phyloP scores from a whole-genome alignment of 208 protist genomes.

The Crithidia fasciculata region DNA sequence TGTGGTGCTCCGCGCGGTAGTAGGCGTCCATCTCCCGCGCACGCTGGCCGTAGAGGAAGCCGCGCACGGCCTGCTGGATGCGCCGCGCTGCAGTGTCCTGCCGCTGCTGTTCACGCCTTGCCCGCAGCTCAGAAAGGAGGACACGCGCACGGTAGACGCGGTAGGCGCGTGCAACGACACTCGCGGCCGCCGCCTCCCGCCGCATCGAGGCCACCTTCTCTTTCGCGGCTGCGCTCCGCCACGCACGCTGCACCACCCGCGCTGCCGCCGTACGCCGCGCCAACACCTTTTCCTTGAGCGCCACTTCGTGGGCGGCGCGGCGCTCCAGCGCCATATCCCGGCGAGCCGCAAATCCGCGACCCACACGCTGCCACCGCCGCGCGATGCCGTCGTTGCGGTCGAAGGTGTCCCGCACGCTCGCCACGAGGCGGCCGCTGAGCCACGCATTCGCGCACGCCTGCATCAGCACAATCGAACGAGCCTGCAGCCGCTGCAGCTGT shows the following conservation, averaged over 20 bases:
- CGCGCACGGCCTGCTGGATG: slow-evolving; percentile 65
- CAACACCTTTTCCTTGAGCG: slow-evolving; percentile 35
- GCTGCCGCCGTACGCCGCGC: slow-evolving; percentile 46
- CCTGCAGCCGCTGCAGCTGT: slow-evolving; percentile 49
- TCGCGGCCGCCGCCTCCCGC: slow-evolving; percentile 50
- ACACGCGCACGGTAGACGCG: slow-evolving; percentile 54
- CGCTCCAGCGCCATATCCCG: slow-evolving; percentile 42
- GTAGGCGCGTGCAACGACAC: slow-evolving; percentile 57
- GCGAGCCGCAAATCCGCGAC: slow-evolving; percentile 56
- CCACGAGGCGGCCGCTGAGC: slow-evolving; percentile 54
- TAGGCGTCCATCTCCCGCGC: slow-evolving; percentile 61
- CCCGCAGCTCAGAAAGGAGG: slow-evolving; percentile 57
- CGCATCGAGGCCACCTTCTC: slow-evolving; percentile 59
- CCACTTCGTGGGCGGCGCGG: slow-evolving; percentile 31
- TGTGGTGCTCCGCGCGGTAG: slow-evolving; percentile 56
- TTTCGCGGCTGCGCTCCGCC: slow-evolving; percentile 73
- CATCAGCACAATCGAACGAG: slow-evolving; percentile 42
- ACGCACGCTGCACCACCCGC: slow-evolving; percentile 79
- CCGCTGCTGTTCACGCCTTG: slow-evolving; percentile 22
- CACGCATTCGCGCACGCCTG: slow-evolving; percentile 55
- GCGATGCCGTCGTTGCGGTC: slow-evolving; percentile 45
- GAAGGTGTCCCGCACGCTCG: slow-evolving; percentile 54
- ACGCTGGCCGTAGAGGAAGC: slow-evolving; percentile 40
- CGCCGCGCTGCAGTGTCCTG: slow-evolving; percentile 47
- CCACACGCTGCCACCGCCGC: slow-evolving; percentile 62